A percentile compares a stretch with the other conserved stretches of the same genome.
Conservation (phyloP, 352 stramenopile species). For the Globisporangium camurandrum region DNA sequence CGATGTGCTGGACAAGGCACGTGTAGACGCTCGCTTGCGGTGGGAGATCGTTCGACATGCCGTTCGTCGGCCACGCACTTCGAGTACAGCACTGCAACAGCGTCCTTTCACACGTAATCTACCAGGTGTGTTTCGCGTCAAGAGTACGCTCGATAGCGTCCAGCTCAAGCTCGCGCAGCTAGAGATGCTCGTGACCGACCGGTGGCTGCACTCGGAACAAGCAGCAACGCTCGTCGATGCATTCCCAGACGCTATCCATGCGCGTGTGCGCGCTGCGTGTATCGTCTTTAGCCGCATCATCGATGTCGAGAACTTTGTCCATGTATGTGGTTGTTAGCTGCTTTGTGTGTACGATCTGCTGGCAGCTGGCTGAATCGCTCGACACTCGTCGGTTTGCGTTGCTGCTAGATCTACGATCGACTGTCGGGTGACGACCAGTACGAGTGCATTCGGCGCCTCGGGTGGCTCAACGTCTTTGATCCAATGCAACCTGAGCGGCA, state of each 20-base stretch:
- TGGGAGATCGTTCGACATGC: conserved; percentile 35
- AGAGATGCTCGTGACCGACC: conserved; percentile 41
- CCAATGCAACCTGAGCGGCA: conserved; percentile 63
- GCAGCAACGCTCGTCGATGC: conserved; percentile 25
- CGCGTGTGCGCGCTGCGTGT: conserved; percentile 43
- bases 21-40: conserved; percentile 19
- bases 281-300: conserved; percentile 57
- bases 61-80: conserved; percentile 2
- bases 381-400: not conserved
- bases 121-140: conserved; percentile 12
- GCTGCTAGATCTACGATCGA: conserved; percentile 33
- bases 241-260: conserved; percentile 40
- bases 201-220: conserved; percentile 46
- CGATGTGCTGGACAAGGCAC: conserved; percentile 3
- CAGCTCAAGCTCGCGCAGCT: conserved; percentile 28
- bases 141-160: conserved; percentile 17
- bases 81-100: no score
- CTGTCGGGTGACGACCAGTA: conserved; percentile 47
- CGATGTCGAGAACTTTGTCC: conserved; percentile 68
- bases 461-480: conserved; percentile 84
- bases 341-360: not conserved
- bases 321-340: conserved; percentile 19
- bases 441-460: conserved; percentile 54
- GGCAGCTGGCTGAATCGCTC: not conserved
- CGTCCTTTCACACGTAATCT: not conserved